Conservation (phyloP, 2,329 filamentous ascomycete species). For the Ophiocordyceps sinensis region DNA sequence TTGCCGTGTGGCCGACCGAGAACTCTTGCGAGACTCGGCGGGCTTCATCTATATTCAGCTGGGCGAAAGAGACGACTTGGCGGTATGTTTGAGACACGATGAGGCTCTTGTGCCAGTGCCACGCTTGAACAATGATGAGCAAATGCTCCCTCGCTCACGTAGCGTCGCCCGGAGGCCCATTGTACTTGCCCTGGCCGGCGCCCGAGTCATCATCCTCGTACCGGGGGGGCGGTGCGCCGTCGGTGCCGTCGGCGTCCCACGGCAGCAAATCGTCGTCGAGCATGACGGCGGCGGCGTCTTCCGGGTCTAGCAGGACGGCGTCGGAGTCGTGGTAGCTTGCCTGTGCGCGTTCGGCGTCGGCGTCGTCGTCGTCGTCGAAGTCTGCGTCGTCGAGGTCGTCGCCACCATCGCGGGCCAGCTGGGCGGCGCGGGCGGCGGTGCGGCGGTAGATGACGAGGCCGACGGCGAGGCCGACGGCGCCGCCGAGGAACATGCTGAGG, state of each 20-base stretch:
- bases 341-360: constrained; percentile 16
- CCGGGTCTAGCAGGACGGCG: constrained; percentile 27
- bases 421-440: constrained; percentile 47
- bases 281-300: constrained; percentile 39
- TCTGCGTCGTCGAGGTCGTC: constrained; percentile 6
- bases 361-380: constrained; percentile 2
- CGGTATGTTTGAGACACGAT: no score
- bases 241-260: constrained; percentile 26
- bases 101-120: no score
- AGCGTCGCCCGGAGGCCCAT: neutral
- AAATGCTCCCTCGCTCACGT: no score
- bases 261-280: constrained; percentile 44
- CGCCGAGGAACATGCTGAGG: constrained; percentile 59
- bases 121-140: no score
- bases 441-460: constrained; percentile 74
- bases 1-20: no score
- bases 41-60: no score
- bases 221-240: constrained; percentile 13
- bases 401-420: constrained; percentile 35
- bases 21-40: no score
- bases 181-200: neutral
- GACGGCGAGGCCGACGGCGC: constrained; percentile 56
- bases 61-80: no score
- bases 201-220: constrained; percentile 13
- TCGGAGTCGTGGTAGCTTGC: constrained; percentile 29